Evolutionary conservation across 1,284 basidiomycete genomes (phyloP), one percentile per base, ranked within the genome.

Genomic region (Xerocomus minutiporus): DNA sequence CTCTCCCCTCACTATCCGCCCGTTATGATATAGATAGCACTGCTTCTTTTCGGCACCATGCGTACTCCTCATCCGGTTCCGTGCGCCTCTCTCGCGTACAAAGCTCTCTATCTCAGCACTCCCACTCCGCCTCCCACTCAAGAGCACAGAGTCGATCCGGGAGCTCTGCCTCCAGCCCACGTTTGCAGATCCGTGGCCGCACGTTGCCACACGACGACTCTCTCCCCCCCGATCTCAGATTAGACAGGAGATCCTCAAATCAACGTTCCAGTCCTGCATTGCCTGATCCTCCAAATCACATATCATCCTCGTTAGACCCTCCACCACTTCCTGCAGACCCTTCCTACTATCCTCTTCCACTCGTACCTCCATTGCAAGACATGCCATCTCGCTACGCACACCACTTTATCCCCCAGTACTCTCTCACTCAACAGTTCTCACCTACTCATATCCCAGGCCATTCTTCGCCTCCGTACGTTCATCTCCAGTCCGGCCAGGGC

Each of bases 151-250:
- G 76, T 45, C 65, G 68, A 50, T 70, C 74, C 0, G 74, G 72
- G 15, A 78, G 76, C 59, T 67, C 70, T 38, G 67, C 72, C 0
- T 77, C 76, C 6, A 77, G 75, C 51, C 77, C 75, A 28, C 69
- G 64, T 36, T 48, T 70, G 13, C 65, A 70, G 54, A 48, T 69
- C 50, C 72, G 71, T 55, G 69, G 64, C 20, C 68, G 64, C 45
- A 50, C 62, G 38, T 51, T 71, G 45, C 64, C 57, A 9, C 55
- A 55, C 8, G 67, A 67, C 54, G 64, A 65, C 23, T 13, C 58
- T 38, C 53, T 52, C 48, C 53, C 28, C 1, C 43, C 50, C 43
- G 63, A 68, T 53, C 48, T 62, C 39, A 59, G 62, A 65, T 65
- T 64, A 48, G 61, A 46, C 31, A 47, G 45, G 47, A 55, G 52